Evolutionary conservation across 163 green algal species (phyloP).

Genomic region (Scenedesmus sp.): DNA sequence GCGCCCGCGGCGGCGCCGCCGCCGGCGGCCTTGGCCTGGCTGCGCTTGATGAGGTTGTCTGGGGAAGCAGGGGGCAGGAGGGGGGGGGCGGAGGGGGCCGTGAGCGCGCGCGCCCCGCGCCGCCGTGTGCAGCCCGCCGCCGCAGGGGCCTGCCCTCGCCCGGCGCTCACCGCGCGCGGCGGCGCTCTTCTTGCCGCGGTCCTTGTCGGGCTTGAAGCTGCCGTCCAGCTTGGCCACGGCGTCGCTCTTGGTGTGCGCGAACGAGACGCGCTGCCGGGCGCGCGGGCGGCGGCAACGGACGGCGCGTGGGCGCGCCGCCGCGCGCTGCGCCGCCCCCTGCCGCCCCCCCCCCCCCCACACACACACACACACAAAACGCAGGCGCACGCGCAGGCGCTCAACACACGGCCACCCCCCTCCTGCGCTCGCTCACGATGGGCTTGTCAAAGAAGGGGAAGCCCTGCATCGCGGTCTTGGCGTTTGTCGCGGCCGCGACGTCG

Average conservation of each 20-base stretch:
- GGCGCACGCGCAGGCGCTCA: not conserved
- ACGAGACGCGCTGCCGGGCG: conserved; percentile 73
- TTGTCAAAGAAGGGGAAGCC: conserved; percentile 99
- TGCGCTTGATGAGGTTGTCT: conserved; percentile 55
- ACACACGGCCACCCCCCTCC: not conserved
- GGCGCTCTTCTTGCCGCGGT: conserved; percentile 68
- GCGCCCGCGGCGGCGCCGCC: not conserved
- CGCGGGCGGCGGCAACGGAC: not conserved
- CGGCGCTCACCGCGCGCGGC: conserved; percentile 52
- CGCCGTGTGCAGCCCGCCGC: conserved; percentile 1
- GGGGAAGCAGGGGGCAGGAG: not conserved
- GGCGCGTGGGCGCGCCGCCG: no score
- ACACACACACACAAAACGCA: not conserved
- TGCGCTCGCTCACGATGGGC: conserved; percentile 78
- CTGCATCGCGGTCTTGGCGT: conserved; percentile 94
- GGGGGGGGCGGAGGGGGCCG: no score
- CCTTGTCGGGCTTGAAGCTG: conserved; percentile 81
- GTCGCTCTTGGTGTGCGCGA: conserved; percentile 91
- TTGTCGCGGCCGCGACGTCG: conserved; percentile 85
- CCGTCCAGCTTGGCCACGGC: conserved; percentile 88
- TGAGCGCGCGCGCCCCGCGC: conserved; percentile 33
- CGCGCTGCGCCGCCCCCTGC: no score
- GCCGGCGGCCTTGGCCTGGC: not conserved
- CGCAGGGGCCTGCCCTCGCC: not conserved
- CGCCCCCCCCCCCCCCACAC: no score